Conservation (phyloP, 75 land plant genomes). For the Pinus tabuliformis region DNA sequence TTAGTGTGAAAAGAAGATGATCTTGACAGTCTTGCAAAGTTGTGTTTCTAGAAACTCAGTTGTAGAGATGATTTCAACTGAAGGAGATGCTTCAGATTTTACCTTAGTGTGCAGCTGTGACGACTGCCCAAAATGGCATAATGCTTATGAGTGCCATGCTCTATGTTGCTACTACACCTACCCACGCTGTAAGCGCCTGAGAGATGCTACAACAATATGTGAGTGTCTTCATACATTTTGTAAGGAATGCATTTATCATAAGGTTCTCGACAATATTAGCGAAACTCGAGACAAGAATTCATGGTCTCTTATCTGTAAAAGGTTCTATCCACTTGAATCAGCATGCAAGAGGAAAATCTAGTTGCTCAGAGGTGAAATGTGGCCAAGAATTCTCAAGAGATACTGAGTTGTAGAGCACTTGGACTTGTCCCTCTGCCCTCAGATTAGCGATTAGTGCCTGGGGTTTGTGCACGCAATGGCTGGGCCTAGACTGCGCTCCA, state of each 20-base stretch:
- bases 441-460: conserved; percentile 36
- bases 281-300: conserved; percentile 43
- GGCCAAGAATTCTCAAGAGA: conserved; percentile 32
- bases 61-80: too few species aligned
- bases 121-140: too few species aligned
- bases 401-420: conserved; percentile 38
- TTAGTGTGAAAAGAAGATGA: too few species aligned
- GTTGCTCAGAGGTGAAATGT: conserved; percentile 49
- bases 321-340: conserved; percentile 55
- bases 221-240: too few species aligned
- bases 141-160: too few species aligned
- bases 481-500: conserved; percentile 27
- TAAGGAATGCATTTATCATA: conserved; percentile 39
- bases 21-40: too few species aligned
- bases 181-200: too few species aligned
- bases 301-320: conserved; percentile 44
- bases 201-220: too few species aligned
- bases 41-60: too few species aligned
- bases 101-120: too few species aligned
- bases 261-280: conserved; percentile 42
- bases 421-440: conserved; percentile 64
- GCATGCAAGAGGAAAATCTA: conserved; percentile 39
- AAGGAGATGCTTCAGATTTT: too few species aligned
- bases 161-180: too few species aligned
- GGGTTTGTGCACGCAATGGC: conserved; percentile 17